A percentile compares a stretch with the other conserved stretches of the same genome.
phyloP scores from a whole-genome alignment of 2,329 filamentous ascomycete genomes.

The Fusarium nisikadoi region DNA sequence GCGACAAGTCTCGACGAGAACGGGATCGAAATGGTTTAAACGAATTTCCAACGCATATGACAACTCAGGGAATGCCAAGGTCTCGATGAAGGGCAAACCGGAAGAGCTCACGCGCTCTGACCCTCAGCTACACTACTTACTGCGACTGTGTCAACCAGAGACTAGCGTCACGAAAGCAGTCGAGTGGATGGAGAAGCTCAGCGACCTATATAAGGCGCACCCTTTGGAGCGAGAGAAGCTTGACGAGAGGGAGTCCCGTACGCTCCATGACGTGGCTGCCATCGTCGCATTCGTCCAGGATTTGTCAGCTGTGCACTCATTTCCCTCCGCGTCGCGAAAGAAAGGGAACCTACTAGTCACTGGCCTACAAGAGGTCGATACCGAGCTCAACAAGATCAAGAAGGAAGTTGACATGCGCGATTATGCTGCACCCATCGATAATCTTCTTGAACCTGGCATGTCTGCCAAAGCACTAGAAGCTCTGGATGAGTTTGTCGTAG shows the following conservation, averaged over 20 bases:
- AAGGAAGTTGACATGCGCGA: conserved; percentile 52
- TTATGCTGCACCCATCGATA: conserved; percentile 55
- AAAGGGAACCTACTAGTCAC: conserved; percentile 53
- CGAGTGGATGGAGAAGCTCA: conserved; percentile 55
- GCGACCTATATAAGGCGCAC: conserved; percentile 49
- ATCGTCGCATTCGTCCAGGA: conserved; percentile 54
- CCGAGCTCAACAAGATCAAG: conserved; percentile 54
- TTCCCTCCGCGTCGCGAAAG: conserved; percentile 54
- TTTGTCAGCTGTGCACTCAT: conserved; percentile 46
- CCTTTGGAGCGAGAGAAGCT: conserved; percentile 50
- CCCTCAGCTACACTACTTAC: conserved; percentile 55
- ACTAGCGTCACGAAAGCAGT: conserved; percentile 50
- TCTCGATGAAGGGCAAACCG: conserved; percentile 55
- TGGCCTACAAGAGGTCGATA: conserved; percentile 47
- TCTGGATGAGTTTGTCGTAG: conserved; percentile 52
- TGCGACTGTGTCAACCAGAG: conserved; percentile 56
- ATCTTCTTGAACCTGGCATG: conserved; percentile 55
- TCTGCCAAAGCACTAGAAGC: conserved; percentile 49
- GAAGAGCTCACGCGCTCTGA: conserved; percentile 51
- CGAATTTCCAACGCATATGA: conserved; percentile 51
- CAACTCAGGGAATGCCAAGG: conserved; percentile 48
- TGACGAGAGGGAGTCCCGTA: conserved; percentile 46
- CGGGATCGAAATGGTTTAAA: conserved; percentile 55
- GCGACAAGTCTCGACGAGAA: conserved; percentile 51
- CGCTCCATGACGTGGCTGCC: conserved; percentile 51